Evolutionary conservation across 2,329 filamentous ascomycete genomes (phyloP).

Genomic region (Coniochaeta hoffmannii): DNA sequence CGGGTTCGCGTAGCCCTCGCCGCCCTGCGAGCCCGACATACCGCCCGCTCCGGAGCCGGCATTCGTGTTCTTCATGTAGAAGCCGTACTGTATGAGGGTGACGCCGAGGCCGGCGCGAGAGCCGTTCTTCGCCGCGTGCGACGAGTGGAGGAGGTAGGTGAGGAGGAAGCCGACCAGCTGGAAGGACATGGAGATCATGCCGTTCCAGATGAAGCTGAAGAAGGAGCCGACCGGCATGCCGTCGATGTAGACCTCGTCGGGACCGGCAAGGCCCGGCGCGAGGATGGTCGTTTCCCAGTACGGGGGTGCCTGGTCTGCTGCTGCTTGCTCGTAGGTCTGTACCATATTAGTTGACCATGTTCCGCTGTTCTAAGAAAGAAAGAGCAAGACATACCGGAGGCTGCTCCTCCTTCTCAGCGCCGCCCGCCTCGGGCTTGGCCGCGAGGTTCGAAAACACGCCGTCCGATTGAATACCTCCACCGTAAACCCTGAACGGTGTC

Average conservation of each 20-base stretch:
- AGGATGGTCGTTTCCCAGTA: conserved; percentile 99
- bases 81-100: conserved; percentile 92
- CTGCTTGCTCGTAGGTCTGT: conserved; percentile 96
- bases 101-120: conserved; percentile 91
- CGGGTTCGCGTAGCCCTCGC: conserved; percentile 60
- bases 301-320: conserved; percentile 88
- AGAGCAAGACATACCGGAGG: conserved; percentile 66
- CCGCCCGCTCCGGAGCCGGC: conserved; percentile 33
- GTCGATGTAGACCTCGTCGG: conserved; percentile 94
- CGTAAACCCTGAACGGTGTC: conserved; percentile 51
- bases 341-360: conserved; percentile 23
- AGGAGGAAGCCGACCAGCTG: conserved; percentile 95
- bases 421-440: conserved; percentile 77
- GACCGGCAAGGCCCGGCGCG: conserved; percentile 80
- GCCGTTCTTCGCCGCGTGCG: conserved; percentile 95
- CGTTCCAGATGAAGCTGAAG: conserved; percentile 86
- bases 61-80: conserved; percentile 72
- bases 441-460: conserved; percentile 94
- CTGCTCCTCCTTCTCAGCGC: conserved; percentile 76
- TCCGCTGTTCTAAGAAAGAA: background rate
- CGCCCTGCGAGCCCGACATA: conserved; percentile 26
- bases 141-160: conserved; percentile 95
- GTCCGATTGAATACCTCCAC: conserved; percentile 73
- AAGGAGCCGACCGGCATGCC: conserved; percentile 86
- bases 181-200: conserved; percentile 96